These are phyloP conservation scores for Colletotrichum simmondsii DNA, from an alignment of 2,329 filamentous ascomycete genomes.

Conservation along the genomic window DNA sequence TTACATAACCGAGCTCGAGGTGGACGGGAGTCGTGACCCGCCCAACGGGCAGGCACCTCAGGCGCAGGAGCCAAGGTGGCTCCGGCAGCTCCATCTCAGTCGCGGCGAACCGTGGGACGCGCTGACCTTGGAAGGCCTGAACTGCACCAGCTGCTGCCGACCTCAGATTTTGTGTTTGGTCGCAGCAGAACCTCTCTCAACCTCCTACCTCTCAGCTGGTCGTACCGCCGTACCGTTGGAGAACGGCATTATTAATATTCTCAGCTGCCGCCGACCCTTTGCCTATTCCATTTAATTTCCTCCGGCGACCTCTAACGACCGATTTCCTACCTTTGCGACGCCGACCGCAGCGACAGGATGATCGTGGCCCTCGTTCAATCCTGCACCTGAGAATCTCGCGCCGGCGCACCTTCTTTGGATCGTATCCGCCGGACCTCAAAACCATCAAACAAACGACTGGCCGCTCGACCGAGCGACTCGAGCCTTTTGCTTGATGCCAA, in stretches of 20 bases:
- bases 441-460: neutral
- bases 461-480: neutral
- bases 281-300: neutral
- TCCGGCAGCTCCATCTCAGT: slow-evolving; percentile 32
- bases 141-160: slow-evolving; percentile 24
- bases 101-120: slow-evolving; percentile 33
- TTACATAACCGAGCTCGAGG: slow-evolving; percentile 14
- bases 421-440: slow-evolving; percentile 9
- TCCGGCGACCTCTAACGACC: slow-evolving; percentile 1
- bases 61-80: slow-evolving; percentile 22
- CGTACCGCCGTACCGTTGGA: neutral
- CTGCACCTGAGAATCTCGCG: slow-evolving; percentile 32
- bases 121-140: slow-evolving; percentile 29
- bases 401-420: slow-evolving; percentile 26
- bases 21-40: neutral
- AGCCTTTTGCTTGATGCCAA: slow-evolving; percentile 6
- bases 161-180: slow-evolving; percentile 28
- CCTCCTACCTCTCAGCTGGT: neutral
- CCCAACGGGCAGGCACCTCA: neutral
- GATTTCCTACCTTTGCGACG: slow-evolving; percentile 15
- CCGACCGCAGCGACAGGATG: slow-evolving; percentile 29
- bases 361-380: slow-evolving; percentile 19
- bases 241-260: neutral
- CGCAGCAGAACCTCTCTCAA: slow-evolving; percentile 9
- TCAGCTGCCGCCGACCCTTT: neutral